Evolutionary conservation across 2,329 filamentous ascomycete species (phyloP), one percentile per base, ranked within the genome.

Genomic region (Pseudogymnoascus sp.): DNA sequence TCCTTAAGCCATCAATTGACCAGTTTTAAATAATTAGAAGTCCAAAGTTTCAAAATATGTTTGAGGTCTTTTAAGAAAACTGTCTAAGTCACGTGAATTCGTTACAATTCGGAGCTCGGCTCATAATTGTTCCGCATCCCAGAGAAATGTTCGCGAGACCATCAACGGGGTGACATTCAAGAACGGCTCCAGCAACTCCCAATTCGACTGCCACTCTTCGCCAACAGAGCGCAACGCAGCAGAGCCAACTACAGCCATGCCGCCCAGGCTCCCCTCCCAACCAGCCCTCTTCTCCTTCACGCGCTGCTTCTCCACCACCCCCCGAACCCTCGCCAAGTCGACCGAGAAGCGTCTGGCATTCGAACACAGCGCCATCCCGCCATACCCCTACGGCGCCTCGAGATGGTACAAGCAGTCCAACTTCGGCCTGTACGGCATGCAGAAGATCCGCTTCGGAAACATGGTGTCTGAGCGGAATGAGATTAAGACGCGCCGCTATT

Each of bases 341-440:
- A 72, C 72, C 2, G 73, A 72, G 60, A 65, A 72, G 21, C 69
- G 72, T n/a, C 70, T 75, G 29, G 64, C 66, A 29, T 63, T 62
- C 40, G 70, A 72, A 60, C 71, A 72, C 59, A 67, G 61, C 29
- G 64, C 59, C 71, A 62, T 76, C 73, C 85, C 85, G 9, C 76
- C 79, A 2, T 94, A 94, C 74, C 90, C 90, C 0, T 87, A 89
- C 75, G 89, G 89, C 58, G 81, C 83, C 60, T 83, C 86, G 62
- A 78, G 73, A 65, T 77, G 86, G 66, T 94, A 89, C 81, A 92
- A 93, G 77, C 90, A 94, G 75, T 86, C 87, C 68, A 90, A 92
- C 78, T 80, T 77, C 63, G 88, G 88, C 50, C 84, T 92, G 7
- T 91, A 89, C 76, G 90, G 87, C 68, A 76, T 76, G 40, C 78